Evolutionary conservation across 768 basidiomycete species (phyloP), one percentile per base, ranked within the genome.

Genomic region (Calocera viscosa): DNA sequence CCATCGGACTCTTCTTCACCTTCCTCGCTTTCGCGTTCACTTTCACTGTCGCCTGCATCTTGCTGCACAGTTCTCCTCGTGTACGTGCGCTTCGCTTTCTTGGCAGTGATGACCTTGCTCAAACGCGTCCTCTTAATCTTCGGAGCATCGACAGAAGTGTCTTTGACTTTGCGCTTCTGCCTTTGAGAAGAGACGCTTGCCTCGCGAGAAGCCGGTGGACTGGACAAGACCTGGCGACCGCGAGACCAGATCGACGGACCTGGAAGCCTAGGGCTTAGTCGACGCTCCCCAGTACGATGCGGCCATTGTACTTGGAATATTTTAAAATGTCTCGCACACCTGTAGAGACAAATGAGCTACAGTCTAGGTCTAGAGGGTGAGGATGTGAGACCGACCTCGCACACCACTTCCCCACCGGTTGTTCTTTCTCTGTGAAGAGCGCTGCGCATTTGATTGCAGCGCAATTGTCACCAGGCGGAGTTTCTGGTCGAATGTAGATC

Each of bases 111-210:
- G 17, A 28, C 53, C 2, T 32, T 41, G 26, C 35, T 33, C 19
- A 32, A 30, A 19, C 17, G 65, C 38, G 63, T 30, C 47, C 41
- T 28, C 64, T 24, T 71, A 66, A 49, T 60, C 69, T 35, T 71
- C 67, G 47, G 39, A 22, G 38, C 19, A 12, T 66, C 47, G 16
- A 33, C n/a, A 8, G 40, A 17, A 7, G 28, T 2, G 5, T 66
- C 30, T 19, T 47, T 66, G 12, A 17, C 40, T 30, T 66, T 33
- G 38, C 60, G 33, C 41, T 66, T 40, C 26, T 33, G 34, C 22
- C 43, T 47, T 24, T 49, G 33, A 28, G 39, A 49, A 12, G 33
- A 38, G 24, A 49, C 66, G 34, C 60, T 60, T 5, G 53, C 22
- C 22, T 60, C 53, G 30, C 53, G 53, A 26, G 53, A 60, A 2